Conservation (phyloP, 1,284 basidiomycete species). For the Farysia itapuensis region DNA sequence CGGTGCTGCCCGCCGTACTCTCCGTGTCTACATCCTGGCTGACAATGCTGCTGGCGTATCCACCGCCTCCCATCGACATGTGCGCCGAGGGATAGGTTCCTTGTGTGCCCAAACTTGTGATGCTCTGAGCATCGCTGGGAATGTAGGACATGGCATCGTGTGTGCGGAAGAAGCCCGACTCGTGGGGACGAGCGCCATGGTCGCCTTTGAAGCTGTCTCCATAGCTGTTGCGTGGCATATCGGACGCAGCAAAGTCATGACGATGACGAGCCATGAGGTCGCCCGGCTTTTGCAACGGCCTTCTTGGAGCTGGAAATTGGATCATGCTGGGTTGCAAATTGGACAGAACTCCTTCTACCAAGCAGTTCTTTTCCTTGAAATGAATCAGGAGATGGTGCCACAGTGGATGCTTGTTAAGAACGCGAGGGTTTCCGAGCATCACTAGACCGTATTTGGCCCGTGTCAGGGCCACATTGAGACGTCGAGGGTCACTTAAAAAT, state of each 20-base stretch:
- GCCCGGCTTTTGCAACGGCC: constrained; percentile 52
- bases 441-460: constrained; percentile 97
- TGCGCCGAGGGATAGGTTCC: constrained; percentile 45
- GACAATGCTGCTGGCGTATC: constrained; percentile 48
- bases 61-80: constrained; percentile 25
- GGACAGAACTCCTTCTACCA: constrained; percentile 94
- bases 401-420: constrained; percentile 82
- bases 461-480: constrained; percentile 94
- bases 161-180: constrained; percentile 88
- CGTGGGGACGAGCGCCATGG: constrained; percentile 53
- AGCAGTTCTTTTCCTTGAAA: constrained; percentile 91
- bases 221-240: no score
- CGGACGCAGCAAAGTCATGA: constrained; percentile 23
- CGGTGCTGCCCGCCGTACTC: constrained; percentile 24
- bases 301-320: constrained; percentile 69
- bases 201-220: constrained; percentile 8
- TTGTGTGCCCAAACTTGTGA: constrained; percentile 48
- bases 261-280: constrained; percentile 51
- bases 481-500: constrained; percentile 95
- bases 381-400: constrained; percentile 98
- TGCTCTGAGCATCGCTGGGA: constrained; percentile 70
- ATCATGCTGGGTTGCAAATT: constrained; percentile 98
- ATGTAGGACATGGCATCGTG: constrained; percentile 93
- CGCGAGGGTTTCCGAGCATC: constrained; percentile 96
- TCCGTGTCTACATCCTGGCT: constrained; percentile 45